Conservation (phyloP, 2,329 filamentous ascomycete species). For the Fusarium duplospermum region DNA sequence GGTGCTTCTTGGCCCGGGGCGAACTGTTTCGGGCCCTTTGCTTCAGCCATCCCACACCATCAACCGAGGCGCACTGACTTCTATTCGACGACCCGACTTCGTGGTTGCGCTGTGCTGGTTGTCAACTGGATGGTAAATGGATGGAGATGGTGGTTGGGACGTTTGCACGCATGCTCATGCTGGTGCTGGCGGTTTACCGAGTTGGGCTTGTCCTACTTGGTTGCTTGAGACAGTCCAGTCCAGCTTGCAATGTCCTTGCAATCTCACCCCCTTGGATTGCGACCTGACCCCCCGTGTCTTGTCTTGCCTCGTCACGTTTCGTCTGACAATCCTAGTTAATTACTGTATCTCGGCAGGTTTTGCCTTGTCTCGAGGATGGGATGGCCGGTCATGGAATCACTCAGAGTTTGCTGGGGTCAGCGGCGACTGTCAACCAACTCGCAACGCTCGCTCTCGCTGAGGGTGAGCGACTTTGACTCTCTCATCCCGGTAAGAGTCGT, state of each 20-base stretch:
- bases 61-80: constrained; percentile 16
- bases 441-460: constrained; percentile 2
- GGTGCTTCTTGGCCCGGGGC: constrained; percentile 25
- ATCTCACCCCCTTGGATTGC: constrained; percentile 24
- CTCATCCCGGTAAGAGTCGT: constrained; percentile 17
- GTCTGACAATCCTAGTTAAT: constrained; percentile 19
- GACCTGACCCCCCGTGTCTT: constrained; percentile 11
- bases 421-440: constrained; percentile 10
- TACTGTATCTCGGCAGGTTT: constrained; percentile 6
- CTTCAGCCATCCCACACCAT: constrained; percentile 23
- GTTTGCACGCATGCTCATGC: constrained; percentile 7
- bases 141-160: constrained; percentile 18
- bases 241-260: constrained; percentile 32
- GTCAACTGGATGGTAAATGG: constrained; percentile 3
- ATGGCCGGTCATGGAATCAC: constrained; percentile 1
- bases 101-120: constrained; percentile 9
- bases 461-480: constrained; percentile 8
- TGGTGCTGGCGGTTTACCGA: constrained; percentile 18
- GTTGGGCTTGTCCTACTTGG: constrained; percentile 15
- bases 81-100: constrained; percentile 28
- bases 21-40: constrained; percentile 19
- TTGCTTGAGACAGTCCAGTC: constrained; percentile 32
- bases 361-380: constrained; percentile 10
- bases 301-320: constrained; percentile 21
- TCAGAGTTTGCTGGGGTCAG: constrained; percentile 3